Percentiles rank a stretch among this genome's conserved stretches.
These are phyloP conservation scores for Penicillium sp. DNA, from an alignment of 2,329 filamentous ascomycete genomes.

Conservation along the genomic window DNA sequence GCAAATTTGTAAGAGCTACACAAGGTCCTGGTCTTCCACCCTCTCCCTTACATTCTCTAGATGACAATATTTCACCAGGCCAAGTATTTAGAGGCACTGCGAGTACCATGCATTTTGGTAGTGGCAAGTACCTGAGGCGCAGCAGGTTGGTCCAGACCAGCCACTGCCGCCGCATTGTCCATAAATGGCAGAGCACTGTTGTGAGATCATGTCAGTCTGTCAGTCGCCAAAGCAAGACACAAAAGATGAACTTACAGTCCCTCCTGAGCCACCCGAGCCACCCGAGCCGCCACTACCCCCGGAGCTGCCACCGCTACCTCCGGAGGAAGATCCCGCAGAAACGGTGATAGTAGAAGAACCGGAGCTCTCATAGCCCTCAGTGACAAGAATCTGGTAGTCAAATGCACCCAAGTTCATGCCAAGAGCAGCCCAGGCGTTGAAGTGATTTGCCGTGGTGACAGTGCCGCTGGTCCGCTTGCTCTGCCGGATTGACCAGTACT, in stretches of 20 bases:
- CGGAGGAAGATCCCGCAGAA: constrained; percentile 27
- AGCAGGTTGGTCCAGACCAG: constrained; percentile 4
- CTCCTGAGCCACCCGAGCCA: neutral
- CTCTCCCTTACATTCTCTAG: too few species aligned
- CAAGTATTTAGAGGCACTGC: neutral
- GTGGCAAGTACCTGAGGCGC: constrained; percentile 1
- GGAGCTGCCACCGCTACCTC: neutral
- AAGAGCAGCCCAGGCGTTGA: constrained; percentile 39
- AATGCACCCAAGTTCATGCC: constrained; percentile 40
- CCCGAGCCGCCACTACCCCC: neutral
- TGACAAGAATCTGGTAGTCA: constrained; percentile 49
- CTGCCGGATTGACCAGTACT: constrained; percentile 49
- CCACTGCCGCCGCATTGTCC: constrained; percentile 3
- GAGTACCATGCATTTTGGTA: constrained; percentile 1
- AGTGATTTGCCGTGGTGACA: constrained; percentile 44
- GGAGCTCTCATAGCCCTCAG: constrained; percentile 49
- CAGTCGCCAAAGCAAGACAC: neutral
- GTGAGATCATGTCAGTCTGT: neutral
- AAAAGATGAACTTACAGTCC: neutral
- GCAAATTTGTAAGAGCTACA: too few species aligned
- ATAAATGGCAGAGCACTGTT: constrained; percentile 1
- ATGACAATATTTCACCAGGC: too few species aligned
- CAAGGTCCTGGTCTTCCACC: too few species aligned
- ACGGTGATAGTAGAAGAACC: constrained; percentile 45
- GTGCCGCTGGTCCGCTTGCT: constrained; percentile 41